Conservation (phyloP, 2,329 filamentous ascomycete genomes). For the Trichoderma sp. region DNA sequence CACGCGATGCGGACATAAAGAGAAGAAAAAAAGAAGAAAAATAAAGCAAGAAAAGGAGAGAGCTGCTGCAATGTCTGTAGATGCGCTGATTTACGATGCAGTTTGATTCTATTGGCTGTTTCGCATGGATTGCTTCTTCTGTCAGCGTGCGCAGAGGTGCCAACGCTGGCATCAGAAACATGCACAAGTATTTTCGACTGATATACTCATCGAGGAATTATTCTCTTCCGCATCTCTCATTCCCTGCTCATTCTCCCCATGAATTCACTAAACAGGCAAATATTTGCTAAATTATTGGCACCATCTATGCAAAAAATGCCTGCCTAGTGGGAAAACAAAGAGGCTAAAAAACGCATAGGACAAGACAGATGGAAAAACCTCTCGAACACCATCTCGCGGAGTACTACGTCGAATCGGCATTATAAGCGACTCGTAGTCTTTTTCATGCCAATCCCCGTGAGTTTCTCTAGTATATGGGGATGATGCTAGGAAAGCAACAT, state of each 20-base stretch:
- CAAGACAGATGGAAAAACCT: neutral
- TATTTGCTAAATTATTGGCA: neutral
- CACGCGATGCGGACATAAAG: too few relatives aligned
- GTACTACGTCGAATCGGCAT: neutral
- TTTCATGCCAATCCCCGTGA: neutral
- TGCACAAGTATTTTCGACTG: neutral
- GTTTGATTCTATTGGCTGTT: neutral
- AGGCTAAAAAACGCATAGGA: neutral
- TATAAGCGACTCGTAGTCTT: neutral
- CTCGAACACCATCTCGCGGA: neutral
- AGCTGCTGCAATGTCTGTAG: neutral
- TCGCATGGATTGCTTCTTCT: neutral
- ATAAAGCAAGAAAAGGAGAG: too few relatives aligned
- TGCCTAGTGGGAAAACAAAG: neutral
- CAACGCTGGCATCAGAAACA: too few relatives aligned
- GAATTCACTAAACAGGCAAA: neutral
- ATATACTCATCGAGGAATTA: neutral
- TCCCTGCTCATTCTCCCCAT: neutral
- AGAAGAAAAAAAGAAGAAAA: neutral
- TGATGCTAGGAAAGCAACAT: neutral
- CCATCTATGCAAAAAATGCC: neutral
- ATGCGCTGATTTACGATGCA: neutral
- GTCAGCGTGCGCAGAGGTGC: too few relatives aligned
- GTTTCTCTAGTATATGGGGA: neutral
- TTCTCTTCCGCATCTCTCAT: neutral